Conservation (phyloP, 495 filamentous ascomycete genomes). For the Daldinia decipiens region DNA sequence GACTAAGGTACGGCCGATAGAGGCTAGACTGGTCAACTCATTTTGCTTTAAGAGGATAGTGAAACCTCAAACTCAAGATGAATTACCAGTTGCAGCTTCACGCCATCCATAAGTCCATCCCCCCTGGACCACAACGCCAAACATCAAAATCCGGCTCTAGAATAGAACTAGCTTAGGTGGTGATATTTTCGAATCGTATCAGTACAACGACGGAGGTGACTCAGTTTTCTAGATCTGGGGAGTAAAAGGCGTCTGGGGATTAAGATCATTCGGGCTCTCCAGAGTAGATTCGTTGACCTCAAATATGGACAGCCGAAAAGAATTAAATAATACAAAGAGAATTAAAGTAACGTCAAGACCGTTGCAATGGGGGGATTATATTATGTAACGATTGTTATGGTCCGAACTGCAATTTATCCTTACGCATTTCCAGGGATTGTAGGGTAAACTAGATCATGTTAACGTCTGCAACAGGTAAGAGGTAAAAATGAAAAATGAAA, state of each 20-base stretch:
- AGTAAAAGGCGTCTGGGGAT: background rate
- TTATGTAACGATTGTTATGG: background rate
- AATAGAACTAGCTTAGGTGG: background rate
- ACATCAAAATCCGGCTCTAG: background rate
- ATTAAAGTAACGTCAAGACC: background rate
- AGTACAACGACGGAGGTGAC: conserved; percentile 12
- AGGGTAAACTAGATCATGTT: conserved; percentile 33
- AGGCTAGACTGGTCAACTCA: background rate
- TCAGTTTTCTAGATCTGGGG: conserved; percentile 1
- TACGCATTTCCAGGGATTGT: conserved; percentile 11
- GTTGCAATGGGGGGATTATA: background rate
- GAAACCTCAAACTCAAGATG: background rate
- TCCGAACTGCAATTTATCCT: conserved; percentile 8
- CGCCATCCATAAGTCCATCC: background rate
- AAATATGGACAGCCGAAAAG: conserved; percentile 11
- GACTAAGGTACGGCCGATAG: background rate
- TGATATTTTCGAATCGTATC: background rate
- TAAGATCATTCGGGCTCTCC: background rate
- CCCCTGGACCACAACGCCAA: conserved; percentile 6
- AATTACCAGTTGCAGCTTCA: background rate
- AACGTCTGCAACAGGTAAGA: background rate
- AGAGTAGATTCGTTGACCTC: conserved; percentile 1
- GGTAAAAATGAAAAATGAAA: background rate
- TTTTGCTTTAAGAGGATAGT: background rate
- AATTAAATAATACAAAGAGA: conserved; percentile 5